phyloP scores from a whole-genome alignment of 768 basidiomycete species.

The Collybia mongolica region DNA sequence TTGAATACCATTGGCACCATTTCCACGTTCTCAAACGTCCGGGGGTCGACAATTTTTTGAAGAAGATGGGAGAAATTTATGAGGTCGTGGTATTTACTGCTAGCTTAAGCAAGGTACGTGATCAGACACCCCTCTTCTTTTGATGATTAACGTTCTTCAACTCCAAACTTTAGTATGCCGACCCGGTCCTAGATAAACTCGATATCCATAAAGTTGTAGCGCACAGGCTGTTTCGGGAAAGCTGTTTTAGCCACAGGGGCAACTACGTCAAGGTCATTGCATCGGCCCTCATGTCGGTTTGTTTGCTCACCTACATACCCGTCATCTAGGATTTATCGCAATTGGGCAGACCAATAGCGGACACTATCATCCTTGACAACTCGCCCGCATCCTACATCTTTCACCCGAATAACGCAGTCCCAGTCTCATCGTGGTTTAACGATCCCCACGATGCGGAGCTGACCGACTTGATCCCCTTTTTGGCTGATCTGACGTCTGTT shows the following conservation, averaged over 20 bases:
- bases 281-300: background rate
- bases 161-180: conserved; percentile 74
- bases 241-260: conserved; percentile 97
- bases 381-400: conserved; percentile 99
- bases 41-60: conserved; percentile 94
- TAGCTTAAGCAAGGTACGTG: conserved; percentile 87
- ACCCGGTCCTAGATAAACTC: conserved; percentile 96
- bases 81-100: conserved; percentile 98
- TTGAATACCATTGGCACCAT: conserved; percentile 97
- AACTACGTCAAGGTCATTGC: conserved; percentile 95
- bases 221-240: conserved; percentile 94
- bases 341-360: conserved; percentile 88
- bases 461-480: conserved; percentile 92
- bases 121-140: background rate
- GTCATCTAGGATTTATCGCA: conserved; percentile 84
- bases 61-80: conserved; percentile 97
- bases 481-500: conserved; percentile 80
- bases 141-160: background rate
- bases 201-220: conserved; percentile 89
- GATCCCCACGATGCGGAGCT: conserved; percentile 98
- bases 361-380: conserved; percentile 98
- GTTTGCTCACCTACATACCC: background rate
- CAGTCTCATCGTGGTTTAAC: conserved; percentile 99
- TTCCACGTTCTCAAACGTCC: conserved; percentile 99
- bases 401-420: conserved; percentile 98